Evolutionary conservation across 1,284 basidiomycete genomes (phyloP), one percentile per base, ranked within the genome.

Genomic region (Phlebopus sp.): DNA sequence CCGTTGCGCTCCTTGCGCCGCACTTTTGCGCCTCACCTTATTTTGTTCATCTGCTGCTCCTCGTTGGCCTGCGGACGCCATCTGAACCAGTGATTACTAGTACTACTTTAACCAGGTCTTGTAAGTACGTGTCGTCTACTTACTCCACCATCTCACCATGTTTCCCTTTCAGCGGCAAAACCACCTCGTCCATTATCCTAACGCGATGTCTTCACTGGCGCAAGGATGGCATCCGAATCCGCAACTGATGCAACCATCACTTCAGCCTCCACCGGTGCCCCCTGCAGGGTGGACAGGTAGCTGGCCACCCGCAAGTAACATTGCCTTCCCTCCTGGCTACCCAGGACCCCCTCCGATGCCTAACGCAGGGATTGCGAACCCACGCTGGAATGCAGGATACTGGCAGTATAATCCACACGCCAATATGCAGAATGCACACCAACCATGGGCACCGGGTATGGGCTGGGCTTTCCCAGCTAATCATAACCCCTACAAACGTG

Each of bases 401-500:
- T 66, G 64, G 64, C 62, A 69, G 10, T 66, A 55, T 47, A 69
- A 66, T 42, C 66, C 64, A 2, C 47, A 53, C 2, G 51, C 48
- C 4, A 64, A 57, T 29, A 36, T 59, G 15, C 62, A 62, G 32
- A 62, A 62, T 8, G 44, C 32, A 11, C 66, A 64, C 5, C 55
- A 62, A 2, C 63, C 57, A 4, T 64, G 63, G 63, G 63, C 63
- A 37, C 66, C 63, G 18, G 63, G 57, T 10, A 43, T 55, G 30
- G 63, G 61, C 10, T 64, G 63, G 60, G 37, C 36, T 30, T 58
- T 53, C 27, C 64, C 55, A 3, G 52, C 57, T 41, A 64, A 64
- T 34, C 76, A 64, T 53, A 82, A 84, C 51, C 84, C 85, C 0
- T 81, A 78, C 68, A 86, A 84, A 57, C 77, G 80, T 27, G 57